phyloP scores from a whole-genome alignment of 306 rosid genomes.

The Cucurbita moschata region DNA sequence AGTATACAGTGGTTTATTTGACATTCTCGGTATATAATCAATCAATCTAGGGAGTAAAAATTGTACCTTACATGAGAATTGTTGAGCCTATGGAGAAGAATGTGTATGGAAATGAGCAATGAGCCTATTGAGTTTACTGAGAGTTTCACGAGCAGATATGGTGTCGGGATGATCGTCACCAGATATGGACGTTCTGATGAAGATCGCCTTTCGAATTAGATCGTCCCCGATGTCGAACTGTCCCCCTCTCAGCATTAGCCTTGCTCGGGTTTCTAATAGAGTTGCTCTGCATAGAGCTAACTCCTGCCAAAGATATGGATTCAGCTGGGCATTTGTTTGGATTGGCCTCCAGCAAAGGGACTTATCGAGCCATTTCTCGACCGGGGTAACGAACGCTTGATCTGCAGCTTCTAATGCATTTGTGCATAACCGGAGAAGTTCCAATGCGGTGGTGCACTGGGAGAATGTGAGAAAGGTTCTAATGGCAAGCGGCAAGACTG shows the following conservation, averaged over 20 bases:
- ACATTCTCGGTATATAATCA: slow-evolving; percentile 29
- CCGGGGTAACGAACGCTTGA: slow-evolving; percentile 66
- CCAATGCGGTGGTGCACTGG: slow-evolving; percentile 57
- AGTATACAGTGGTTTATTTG: slow-evolving; percentile 36
- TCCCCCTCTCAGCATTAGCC: slow-evolving; percentile 79
- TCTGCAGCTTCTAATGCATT: slow-evolving; percentile 73
- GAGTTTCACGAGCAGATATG: slow-evolving; percentile 59
- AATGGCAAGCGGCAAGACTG: slow-evolving; percentile 64
- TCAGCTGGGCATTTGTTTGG: slow-evolving; percentile 68
- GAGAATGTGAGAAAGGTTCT: slow-evolving; percentile 65
- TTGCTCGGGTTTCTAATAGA: slow-evolving; percentile 70
- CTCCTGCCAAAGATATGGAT: slow-evolving; percentile 87
- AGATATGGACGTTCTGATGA: slow-evolving; percentile 67
- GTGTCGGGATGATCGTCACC: slow-evolving; percentile 85
- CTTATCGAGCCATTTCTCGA: slow-evolving; percentile 66
- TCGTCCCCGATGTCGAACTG: slow-evolving; percentile 71
- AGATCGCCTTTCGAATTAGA: slow-evolving; percentile 66
- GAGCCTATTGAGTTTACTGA: slow-evolving; percentile 67
- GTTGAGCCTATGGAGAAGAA: slow-evolving; percentile 46
- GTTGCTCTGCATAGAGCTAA: slow-evolving; percentile 67
- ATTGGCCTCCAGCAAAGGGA: slow-evolving; percentile 72
- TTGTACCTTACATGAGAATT: slow-evolving; percentile 16
- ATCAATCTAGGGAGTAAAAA: slow-evolving; percentile 10
- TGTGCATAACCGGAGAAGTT: slow-evolving; percentile 70
- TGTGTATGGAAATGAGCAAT: slow-evolving; percentile 48